These are phyloP conservation scores for Candida argentea DNA, from an alignment of 805 yeast genomes.

Conservation along the genomic window DNA sequence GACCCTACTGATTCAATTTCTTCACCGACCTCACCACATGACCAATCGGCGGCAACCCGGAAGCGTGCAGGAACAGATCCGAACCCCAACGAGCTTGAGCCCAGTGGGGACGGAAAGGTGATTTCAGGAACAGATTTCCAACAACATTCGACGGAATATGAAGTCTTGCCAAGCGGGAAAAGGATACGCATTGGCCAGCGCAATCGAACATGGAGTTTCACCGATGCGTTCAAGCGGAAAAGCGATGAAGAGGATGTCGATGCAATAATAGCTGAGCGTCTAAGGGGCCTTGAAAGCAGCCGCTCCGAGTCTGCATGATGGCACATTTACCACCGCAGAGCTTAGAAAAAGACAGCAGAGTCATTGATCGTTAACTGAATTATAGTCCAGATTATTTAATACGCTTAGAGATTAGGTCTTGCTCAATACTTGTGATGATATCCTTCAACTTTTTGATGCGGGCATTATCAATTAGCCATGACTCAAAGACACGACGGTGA, in stretches of 20 bases:
- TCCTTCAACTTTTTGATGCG: conserved; percentile 14
- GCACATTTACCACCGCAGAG: neutral
- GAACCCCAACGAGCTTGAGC: conserved; percentile 38
- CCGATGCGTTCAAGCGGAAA: conserved; percentile 28
- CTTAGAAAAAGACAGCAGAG: neutral
- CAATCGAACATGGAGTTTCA: conserved; percentile 15
- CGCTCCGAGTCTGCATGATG: neutral
- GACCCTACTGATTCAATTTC: conserved; percentile 4
- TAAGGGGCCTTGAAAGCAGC: conserved; percentile 12
- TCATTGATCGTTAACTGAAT: neutral
- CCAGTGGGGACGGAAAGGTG: conserved; percentile 30
- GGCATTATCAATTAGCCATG: conserved; percentile 24
- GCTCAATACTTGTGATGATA: conserved; percentile 27
- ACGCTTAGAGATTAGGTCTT: conserved; percentile 9
- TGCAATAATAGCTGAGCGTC: conserved; percentile 43
- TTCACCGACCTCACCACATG: conserved; percentile 21
- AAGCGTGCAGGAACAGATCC: conserved; percentile 42
- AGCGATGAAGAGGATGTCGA: conserved; percentile 36
- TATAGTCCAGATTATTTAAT: neutral
- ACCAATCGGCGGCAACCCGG: conserved; percentile 19
- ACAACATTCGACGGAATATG: conserved; percentile 28
- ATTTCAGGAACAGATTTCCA: conserved; percentile 19
- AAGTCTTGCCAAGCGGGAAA: conserved; percentile 68
- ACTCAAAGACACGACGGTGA: conserved; percentile 30
- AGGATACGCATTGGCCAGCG: conserved; percentile 23